These are phyloP conservation scores for Kokia cookei DNA, from an alignment of 441 rosid species.

Conservation along the genomic window DNA sequence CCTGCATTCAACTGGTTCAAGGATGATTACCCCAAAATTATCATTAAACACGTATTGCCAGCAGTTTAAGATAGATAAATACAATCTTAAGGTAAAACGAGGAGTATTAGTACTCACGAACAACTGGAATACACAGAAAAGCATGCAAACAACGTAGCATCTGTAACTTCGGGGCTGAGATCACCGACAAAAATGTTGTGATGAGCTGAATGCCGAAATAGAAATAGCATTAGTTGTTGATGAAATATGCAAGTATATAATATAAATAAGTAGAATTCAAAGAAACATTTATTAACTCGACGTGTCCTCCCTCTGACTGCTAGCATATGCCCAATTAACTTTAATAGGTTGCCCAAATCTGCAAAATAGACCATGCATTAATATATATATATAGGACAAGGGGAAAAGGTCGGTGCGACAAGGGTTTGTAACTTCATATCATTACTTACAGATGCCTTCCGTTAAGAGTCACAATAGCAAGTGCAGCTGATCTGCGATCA, in stretches of 20 bases:
- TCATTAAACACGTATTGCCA: background rate
- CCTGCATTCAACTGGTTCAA: background rate
- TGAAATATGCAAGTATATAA: background rate
- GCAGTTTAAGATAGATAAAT: background rate
- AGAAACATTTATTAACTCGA: constrained; percentile 35
- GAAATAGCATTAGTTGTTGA: background rate
- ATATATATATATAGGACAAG: background rate
- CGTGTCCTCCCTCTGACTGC: constrained; percentile 88
- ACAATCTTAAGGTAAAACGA: background rate
- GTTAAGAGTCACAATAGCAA: constrained; percentile 64
- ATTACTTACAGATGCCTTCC: constrained; percentile 75
- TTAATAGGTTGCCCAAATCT: constrained; percentile 88
- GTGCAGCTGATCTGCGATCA: constrained; percentile 70
- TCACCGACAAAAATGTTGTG: constrained; percentile 85
- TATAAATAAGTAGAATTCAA: background rate
- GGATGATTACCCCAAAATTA: background rate
- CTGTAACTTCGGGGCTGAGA: constrained; percentile 90
- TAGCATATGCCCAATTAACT: constrained; percentile 91
- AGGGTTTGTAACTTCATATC: background rate
- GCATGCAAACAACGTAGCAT: constrained; percentile 68
- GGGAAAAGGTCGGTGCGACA: background rate
- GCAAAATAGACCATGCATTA: constrained; percentile 13
- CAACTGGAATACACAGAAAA: constrained; percentile 61
- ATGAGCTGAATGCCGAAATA: constrained; percentile 43
- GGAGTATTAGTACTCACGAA: constrained; percentile 46